These are phyloP conservation scores for Argentina anserina DNA, from an alignment of 306 rosid genomes.

Conservation along the genomic window DNA sequence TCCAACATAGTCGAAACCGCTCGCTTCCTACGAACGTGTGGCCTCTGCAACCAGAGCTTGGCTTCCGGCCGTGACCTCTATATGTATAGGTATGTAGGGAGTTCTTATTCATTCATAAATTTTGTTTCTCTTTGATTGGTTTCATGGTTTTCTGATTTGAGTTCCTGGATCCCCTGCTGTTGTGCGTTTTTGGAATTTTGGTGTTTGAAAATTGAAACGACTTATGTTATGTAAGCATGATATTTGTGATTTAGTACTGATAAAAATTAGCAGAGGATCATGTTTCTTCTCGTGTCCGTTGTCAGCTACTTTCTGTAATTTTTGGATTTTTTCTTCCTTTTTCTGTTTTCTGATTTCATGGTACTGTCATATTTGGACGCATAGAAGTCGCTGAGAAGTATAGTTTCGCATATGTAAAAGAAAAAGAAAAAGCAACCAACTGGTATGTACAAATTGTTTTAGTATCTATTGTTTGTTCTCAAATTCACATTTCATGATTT, in stretches of 20 bases:
- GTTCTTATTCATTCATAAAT: neutral
- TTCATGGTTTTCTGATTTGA: neutral
- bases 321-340: neutral
- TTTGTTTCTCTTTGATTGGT: neutral
- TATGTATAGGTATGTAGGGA: constrained; percentile 65
- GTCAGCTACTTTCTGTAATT: neutral
- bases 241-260: neutral
- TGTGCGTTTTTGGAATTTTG: neutral
- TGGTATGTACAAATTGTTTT: neutral
- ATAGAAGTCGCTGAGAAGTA: neutral
- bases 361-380: neutral
- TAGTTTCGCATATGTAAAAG: neutral
- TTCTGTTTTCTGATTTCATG: neutral
- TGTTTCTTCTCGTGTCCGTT: neutral
- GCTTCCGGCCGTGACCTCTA: constrained; percentile 76
- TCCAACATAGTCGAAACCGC: constrained; percentile 29
- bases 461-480: neutral
- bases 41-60: constrained; percentile 56
- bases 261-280: neutral
- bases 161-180: neutral
- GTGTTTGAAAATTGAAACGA: neutral
- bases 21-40: constrained; percentile 67
- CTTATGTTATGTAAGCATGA: neutral
- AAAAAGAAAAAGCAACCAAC: neutral
- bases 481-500: neutral